Evolutionary conservation across 768 basidiomycete species (phyloP).

Genomic region (Boletus tomentosulus): DNA sequence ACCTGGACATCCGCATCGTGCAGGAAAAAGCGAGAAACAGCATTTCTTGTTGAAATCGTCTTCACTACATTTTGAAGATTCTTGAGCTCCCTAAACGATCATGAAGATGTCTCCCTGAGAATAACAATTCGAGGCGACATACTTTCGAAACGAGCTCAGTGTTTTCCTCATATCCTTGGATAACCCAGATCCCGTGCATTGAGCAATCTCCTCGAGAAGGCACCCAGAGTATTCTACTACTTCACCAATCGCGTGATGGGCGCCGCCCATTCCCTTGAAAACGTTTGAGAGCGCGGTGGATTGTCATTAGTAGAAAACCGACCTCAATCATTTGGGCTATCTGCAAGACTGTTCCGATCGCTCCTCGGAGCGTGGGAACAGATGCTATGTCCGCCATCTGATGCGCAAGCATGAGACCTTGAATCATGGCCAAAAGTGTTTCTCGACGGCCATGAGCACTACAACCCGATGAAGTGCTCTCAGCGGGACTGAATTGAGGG

Average conservation of each 20-base stretch:
- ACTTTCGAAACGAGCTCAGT: conserved; percentile 6
- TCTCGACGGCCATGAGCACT: not conserved
- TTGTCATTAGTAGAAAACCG: not conserved
- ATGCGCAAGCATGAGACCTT: conserved; percentile 3
- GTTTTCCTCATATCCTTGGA: conserved; percentile 3
- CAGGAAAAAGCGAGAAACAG: conserved; percentile 6
- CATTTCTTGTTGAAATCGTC: conserved; percentile 2
- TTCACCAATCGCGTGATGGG: conserved; percentile 11
- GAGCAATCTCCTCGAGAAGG: conserved; percentile 10
- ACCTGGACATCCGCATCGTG: conserved; percentile 7
- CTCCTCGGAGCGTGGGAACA: conserved; percentile 4
- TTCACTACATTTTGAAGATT: conserved; percentile 6
- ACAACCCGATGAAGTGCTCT: conserved; percentile 4
- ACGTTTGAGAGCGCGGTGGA: not conserved
- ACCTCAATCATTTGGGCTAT: conserved; percentile 11
- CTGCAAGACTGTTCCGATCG: conserved; percentile 6
- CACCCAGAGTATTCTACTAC: conserved; percentile 13
- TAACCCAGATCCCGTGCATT: not conserved
- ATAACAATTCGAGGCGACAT: not conserved
- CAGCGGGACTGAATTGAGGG: not conserved
- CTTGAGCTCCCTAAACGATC: conserved; percentile 5
- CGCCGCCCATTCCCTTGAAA: conserved; percentile 9
- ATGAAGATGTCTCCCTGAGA: not conserved
- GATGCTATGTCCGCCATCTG: conserved; percentile 5
- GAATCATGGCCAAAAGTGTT: not conserved